Evolutionary conservation across 495 filamentous ascomycete genomes (phyloP).

Genomic region (Acidomyces sp.): DNA sequence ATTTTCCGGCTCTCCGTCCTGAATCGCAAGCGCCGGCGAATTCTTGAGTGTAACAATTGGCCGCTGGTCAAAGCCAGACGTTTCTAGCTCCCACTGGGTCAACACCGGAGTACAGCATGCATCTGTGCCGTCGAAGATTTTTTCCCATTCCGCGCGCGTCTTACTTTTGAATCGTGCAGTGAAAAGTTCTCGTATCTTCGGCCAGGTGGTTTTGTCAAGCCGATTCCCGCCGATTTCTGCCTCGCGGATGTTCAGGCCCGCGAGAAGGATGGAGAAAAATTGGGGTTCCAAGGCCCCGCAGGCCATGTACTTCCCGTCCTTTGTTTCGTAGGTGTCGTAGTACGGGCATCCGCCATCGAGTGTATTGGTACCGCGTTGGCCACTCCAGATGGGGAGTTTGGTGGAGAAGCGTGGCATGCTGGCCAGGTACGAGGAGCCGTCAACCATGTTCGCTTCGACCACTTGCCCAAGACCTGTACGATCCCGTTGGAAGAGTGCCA

Average conservation of each 20-base stretch:
- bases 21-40: slow-evolving; percentile 49
- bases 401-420: slow-evolving; percentile 55
- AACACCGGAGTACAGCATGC: slow-evolving; percentile 85
- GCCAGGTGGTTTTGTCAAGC: slow-evolving; percentile 51
- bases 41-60: slow-evolving; percentile 55
- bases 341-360: slow-evolving; percentile 76
- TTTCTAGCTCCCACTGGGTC: slow-evolving; percentile 56
- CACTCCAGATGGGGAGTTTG: slow-evolving; percentile 45
- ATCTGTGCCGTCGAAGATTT: slow-evolving; percentile 74
- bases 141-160: slow-evolving; percentile 71
- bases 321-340: slow-evolving; percentile 79
- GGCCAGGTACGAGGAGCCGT: slow-evolving; percentile 66
- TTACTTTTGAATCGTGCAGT: slow-evolving; percentile 53
- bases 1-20: slow-evolving; percentile 19
- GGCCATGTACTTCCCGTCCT: slow-evolving; percentile 72
- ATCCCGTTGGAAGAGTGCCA: slow-evolving; percentile 43
- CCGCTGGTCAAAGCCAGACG: slow-evolving; percentile 57
- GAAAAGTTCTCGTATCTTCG: slow-evolving; percentile 46
- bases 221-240: slow-evolving; percentile 40
- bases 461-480: slow-evolving; percentile 63
- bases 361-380: slow-evolving; percentile 57
- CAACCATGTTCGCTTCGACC: slow-evolving; percentile 94
- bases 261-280: slow-evolving; percentile 59
- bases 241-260: slow-evolving; percentile 45
- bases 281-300: slow-evolving; percentile 79